Percentiles rank a stretch among this genome's conserved stretches.
These are phyloP conservation scores for Cornus suecica DNA, from an alignment of 148 eudicot genomes.

Conservation along the genomic window DNA sequence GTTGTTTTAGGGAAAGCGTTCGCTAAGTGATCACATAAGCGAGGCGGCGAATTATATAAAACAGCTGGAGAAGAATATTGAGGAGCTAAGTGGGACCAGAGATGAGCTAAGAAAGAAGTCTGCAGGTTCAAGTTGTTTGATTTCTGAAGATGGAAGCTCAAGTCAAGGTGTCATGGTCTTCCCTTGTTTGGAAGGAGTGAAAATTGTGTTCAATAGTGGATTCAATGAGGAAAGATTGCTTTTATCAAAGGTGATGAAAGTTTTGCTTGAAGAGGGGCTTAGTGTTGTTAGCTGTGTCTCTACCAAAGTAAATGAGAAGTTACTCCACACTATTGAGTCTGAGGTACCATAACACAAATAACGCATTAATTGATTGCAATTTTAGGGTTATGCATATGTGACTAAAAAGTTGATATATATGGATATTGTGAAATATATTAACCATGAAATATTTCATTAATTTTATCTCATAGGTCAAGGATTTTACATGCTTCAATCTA, in stretches of 20 bases:
- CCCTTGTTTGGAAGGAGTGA: slow-evolving; percentile 23
- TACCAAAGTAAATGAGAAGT: slow-evolving; percentile 22
- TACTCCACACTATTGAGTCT: slow-evolving; percentile 33
- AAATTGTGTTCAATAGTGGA: slow-evolving; percentile 26
- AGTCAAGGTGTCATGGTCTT: not conserved
- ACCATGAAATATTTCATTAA: not conserved
- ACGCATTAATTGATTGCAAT: not conserved
- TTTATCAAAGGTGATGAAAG: slow-evolving; percentile 29
- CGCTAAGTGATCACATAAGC: slow-evolving; percentile 32
- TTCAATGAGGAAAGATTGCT: slow-evolving; percentile 12
- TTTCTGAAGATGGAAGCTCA: not conserved
- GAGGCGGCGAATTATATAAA: slow-evolving; percentile 41
- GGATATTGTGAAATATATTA: not conserved
- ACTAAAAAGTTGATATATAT: no score
- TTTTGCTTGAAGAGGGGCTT: slow-evolving; percentile 33
- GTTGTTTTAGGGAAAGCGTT: slow-evolving; percentile 35
- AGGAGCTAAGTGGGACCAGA: slow-evolving; percentile 27
- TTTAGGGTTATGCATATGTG: not conserved
- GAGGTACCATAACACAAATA: slow-evolving; percentile 28
- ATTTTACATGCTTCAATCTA: not conserved
- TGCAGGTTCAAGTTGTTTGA: not conserved
- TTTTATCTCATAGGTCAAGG: not conserved
- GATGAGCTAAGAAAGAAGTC: slow-evolving; percentile 24
- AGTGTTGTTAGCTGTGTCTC: slow-evolving; percentile 31
- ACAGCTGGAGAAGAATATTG: slow-evolving; percentile 29